phyloP scores from a whole-genome alignment of 805 yeast species.

The Metschnikowia lochheadii region DNA sequence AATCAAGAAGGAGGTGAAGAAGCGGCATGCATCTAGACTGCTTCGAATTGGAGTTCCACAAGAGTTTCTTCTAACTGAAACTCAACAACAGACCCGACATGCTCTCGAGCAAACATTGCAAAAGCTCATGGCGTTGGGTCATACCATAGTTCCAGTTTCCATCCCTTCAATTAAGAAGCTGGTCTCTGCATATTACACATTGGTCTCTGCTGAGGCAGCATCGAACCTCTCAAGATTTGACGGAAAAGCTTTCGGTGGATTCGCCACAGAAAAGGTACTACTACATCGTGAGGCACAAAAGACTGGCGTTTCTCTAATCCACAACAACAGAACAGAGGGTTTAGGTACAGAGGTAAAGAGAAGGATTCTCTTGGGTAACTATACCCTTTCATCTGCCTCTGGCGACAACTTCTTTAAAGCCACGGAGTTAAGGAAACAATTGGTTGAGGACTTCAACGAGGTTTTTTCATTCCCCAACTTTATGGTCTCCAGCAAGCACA shows the following conservation, averaged over 20 bases:
- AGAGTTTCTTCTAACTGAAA: constrained; percentile 58
- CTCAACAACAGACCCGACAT: constrained; percentile 43
- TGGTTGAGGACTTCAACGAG: constrained; percentile 63
- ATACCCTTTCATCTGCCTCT: constrained; percentile 74
- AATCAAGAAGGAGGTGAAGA: constrained; percentile 11
- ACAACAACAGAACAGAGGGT: constrained; percentile 54
- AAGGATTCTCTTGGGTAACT: constrained; percentile 81
- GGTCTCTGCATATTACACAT: constrained; percentile 77
- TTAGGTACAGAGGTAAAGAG: constrained; percentile 83
- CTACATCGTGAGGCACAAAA: constrained; percentile 4
- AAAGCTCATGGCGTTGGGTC: constrained; percentile 44
- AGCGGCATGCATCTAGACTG: not conserved
- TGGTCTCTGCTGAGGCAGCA: constrained; percentile 91
- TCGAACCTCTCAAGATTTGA: constrained; percentile 88
- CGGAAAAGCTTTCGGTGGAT: constrained; percentile 41
- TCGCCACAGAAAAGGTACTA: constrained; percentile 26
- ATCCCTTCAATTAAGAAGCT: constrained; percentile 64
- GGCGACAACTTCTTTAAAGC: constrained; percentile 76
- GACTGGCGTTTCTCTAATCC: constrained; percentile 16
- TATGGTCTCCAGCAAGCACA: constrained; percentile 1
- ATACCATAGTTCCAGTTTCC: constrained; percentile 58
- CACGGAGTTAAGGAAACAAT: constrained; percentile 52
- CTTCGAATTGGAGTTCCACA: constrained; percentile 62
- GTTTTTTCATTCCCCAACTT: constrained; percentile 54
- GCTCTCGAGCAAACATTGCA: constrained; percentile 46